These are phyloP conservation scores for Globisporangium camurandrum DNA, from an alignment of 352 stramenopile genomes.

Conservation along the genomic window DNA sequence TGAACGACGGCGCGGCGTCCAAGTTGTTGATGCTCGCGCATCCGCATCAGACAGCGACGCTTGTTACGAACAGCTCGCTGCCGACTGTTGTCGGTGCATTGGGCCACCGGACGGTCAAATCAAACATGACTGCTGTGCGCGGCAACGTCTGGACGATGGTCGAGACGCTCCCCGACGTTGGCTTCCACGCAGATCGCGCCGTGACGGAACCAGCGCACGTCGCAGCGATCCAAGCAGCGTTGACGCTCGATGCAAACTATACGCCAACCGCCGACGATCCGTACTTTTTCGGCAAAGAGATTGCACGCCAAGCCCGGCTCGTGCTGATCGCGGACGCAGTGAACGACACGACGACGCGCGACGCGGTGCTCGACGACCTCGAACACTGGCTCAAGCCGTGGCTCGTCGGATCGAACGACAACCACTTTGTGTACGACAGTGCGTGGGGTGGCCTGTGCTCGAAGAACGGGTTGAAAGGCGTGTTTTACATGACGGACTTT, in stretches of 20 bases:
- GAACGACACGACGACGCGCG: conserved; percentile 31
- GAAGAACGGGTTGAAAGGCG: conserved; percentile 83
- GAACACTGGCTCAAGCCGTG: conserved; percentile 68
- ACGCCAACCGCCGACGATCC: conserved; percentile 51
- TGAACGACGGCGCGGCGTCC: conserved; percentile 6
- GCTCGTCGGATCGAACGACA: conserved; percentile 65
- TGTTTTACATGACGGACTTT: conserved; percentile 89
- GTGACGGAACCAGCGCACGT: conserved; percentile 26
- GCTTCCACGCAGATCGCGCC: conserved; percentile 30
- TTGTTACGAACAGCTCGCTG: no score
- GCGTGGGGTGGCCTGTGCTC: conserved; percentile 91
- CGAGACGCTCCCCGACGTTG: conserved; percentile 41
- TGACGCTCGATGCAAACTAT: conserved; percentile 67
- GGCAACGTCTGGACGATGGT: conserved; percentile 56
- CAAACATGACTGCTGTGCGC: conserved; percentile 65
- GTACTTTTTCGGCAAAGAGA: conserved; percentile 88
- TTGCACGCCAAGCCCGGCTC: conserved; percentile 63
- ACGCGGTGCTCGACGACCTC: conserved; percentile 51
- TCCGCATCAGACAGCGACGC: conserved; percentile 55
- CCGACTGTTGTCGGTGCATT: conserved; percentile 38
- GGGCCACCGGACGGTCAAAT: conserved; percentile 72
- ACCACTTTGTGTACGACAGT: conserved; percentile 90
- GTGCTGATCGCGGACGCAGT: conserved; percentile 79
- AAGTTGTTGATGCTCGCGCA: conserved; percentile 70
- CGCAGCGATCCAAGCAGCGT: conserved; percentile 38